Conservation (phyloP, 192 early-diverging fungal species). For the Entophlyctis luteolus region DNA sequence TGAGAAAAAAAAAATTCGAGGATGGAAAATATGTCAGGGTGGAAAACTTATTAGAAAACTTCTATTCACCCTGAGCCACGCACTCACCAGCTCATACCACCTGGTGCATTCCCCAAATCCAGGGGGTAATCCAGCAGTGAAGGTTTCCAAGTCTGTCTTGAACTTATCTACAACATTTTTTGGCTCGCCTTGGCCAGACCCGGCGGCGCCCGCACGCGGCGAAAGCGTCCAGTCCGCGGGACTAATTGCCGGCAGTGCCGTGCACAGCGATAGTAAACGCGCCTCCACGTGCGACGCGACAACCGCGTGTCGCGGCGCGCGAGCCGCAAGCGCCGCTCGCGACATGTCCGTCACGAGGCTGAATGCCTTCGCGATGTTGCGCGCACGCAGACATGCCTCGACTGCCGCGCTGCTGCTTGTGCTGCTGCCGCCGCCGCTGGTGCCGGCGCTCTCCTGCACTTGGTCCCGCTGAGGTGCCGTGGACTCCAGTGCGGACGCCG, state of each 20-base stretch:
- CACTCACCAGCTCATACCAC: slow-evolving; percentile 33
- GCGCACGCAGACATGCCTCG: slow-evolving; percentile 35
- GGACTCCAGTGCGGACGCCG: slow-evolving; percentile 31
- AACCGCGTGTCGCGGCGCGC: too few relatives aligned
- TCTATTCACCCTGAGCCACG: background rate
- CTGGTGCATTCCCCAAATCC: slow-evolving; percentile 29
- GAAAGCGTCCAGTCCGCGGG: slow-evolving; percentile 37
- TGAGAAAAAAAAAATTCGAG: slow-evolving; percentile 13
- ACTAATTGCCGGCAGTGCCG: slow-evolving; percentile 28
- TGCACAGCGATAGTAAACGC: too few relatives aligned
- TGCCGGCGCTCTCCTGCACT: too few relatives aligned
- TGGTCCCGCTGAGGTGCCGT: slow-evolving; percentile 34
- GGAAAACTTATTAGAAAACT: too few relatives aligned
- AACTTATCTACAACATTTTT: slow-evolving; percentile 34
- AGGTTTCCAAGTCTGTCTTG: slow-evolving; percentile 35
- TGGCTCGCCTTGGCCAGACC: slow-evolving; percentile 11
- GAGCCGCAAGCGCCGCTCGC: slow-evolving; percentile 18
- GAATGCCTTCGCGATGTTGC: slow-evolving; percentile 40
- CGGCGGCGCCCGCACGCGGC: background rate
- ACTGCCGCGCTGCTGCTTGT: too few relatives aligned
- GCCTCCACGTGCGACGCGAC: too few relatives aligned
- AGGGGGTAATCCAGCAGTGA: slow-evolving; percentile 41
- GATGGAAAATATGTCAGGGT: background rate
- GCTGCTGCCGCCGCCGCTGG: too few relatives aligned
- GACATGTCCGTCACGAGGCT: slow-evolving; percentile 28